Evolutionary conservation across 768 basidiomycete genomes (phyloP).

Genomic region (Dioszegia hungarica): DNA sequence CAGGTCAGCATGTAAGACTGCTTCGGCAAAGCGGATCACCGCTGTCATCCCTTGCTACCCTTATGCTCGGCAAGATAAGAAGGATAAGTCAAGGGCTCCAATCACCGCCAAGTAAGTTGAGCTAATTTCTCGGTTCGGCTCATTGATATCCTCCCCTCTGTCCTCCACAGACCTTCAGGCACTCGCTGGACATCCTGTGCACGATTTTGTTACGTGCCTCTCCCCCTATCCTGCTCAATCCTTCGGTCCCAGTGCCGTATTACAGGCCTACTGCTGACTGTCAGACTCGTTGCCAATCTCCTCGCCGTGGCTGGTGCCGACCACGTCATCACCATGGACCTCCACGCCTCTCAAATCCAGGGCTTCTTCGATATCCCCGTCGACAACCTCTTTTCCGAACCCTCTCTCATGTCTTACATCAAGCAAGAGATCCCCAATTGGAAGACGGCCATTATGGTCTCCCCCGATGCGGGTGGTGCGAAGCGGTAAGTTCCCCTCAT

Average conservation of each 20-base stretch:
- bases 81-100: constrained; percentile 96
- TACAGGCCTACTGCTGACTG: neutral
- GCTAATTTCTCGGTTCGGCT: too few species aligned
- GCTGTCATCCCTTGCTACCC: constrained; percentile 98
- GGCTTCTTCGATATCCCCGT: constrained; percentile 99
- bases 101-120: constrained; percentile 75
- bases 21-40: constrained; percentile 95
- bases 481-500: constrained; percentile 64
- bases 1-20: constrained; percentile 77
- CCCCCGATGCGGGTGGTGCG: constrained; percentile 96
- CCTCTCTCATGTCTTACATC: constrained; percentile 90
- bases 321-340: constrained; percentile 99
- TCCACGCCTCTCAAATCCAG: constrained; percentile 98
- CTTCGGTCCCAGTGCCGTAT: too few species aligned
- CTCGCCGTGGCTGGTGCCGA: constrained; percentile 77
- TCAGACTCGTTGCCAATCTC: constrained; percentile 86
- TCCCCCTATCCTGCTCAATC: too few species aligned
- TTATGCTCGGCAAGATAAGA: constrained; percentile 96
- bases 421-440: constrained; percentile 77
- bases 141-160: neutral
- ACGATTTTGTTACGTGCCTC: too few species aligned
- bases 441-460: constrained; percentile 85
- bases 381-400: constrained; percentile 98
- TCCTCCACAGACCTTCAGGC: neutral
- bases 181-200: too few species aligned